phyloP scores from a whole-genome alignment of 148 eudicot genomes.

The Chenopodium formosanum region DNA sequence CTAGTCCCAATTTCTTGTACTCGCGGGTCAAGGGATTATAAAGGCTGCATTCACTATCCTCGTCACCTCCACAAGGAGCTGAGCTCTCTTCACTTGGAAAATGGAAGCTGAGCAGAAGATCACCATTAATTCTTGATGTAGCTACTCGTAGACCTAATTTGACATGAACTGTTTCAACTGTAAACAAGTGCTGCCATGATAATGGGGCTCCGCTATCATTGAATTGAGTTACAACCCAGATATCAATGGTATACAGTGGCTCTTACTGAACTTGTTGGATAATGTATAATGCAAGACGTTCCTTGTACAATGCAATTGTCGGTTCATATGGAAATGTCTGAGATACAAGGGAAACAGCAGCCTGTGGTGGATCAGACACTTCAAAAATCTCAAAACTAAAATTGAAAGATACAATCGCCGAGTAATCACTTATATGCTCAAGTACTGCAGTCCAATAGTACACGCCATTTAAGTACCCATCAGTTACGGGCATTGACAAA shows the following conservation, averaged over 20 bases:
- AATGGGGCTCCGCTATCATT: not conserved
- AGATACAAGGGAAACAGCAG: not conserved
- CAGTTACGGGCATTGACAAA: not conserved
- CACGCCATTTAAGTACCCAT: constrained; percentile 9
- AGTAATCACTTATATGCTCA: not conserved
- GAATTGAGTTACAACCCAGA: constrained; percentile 18
- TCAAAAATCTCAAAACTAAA: constrained; percentile 13
- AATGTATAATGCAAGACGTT: not conserved
- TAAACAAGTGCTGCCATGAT: constrained; percentile 15
- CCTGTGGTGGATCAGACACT: constrained; percentile 15
- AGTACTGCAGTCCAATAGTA: not conserved
- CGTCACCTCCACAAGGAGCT: not conserved
- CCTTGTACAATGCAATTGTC: not conserved
- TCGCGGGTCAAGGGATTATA: not conserved
- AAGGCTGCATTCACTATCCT: not conserved
- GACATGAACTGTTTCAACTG: constrained; percentile 2
- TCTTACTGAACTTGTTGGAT: not conserved
- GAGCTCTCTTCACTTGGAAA: too few relatives aligned
- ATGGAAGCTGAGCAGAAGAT: not conserved
- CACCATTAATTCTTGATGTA: not conserved
- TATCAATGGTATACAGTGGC: not conserved
- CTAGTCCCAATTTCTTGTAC: not conserved
- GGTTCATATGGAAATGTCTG: too few relatives aligned
- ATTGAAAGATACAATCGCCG: constrained; percentile 9
- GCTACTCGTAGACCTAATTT: not conserved